phyloP scores from a whole-genome alignment of 2,329 filamentous ascomycete genomes.

The Penicillium sp. region DNA sequence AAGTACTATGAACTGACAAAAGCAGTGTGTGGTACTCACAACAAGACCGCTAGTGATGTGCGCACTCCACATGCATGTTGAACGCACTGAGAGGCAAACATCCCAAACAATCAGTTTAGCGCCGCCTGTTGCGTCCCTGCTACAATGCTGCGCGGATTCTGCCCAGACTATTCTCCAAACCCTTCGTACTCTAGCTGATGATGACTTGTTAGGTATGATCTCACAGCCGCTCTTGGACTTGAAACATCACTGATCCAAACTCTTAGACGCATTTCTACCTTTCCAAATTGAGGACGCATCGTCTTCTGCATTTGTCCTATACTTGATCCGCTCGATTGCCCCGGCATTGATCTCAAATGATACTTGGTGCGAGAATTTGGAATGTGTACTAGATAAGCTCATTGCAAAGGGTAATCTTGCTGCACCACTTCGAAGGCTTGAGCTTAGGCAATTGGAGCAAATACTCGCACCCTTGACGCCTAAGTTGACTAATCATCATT shows the following conservation, averaged over 20 bases:
- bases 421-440: slow-evolving; percentile 39
- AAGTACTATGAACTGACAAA: neutral
- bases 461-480: slow-evolving; percentile 39
- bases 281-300: slow-evolving; percentile 47
- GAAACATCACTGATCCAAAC: neutral
- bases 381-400: slow-evolving; percentile 40
- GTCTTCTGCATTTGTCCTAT: slow-evolving; percentile 43
- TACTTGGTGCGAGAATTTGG: slow-evolving; percentile 39
- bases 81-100: slow-evolving; percentile 18
- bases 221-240: neutral
- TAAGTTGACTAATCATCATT: slow-evolving; percentile 6
- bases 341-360: slow-evolving; percentile 38
- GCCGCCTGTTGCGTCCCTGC: slow-evolving; percentile 22
- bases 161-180: slow-evolving; percentile 29
- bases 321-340: slow-evolving; percentile 34
- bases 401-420: slow-evolving; percentile 41
- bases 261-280: slow-evolving; percentile 39
- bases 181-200: slow-evolving; percentile 24
- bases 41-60: slow-evolving; percentile 30
- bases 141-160: slow-evolving; percentile 28
- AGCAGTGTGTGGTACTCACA: slow-evolving; percentile 28
- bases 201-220: slow-evolving; percentile 23
- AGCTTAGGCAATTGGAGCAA: slow-evolving; percentile 41
- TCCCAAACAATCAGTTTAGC: slow-evolving; percentile 19
- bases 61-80: slow-evolving; percentile 28